Conservation (phyloP, 305 asterid genomes). For the Fraxinus sp. region DNA sequence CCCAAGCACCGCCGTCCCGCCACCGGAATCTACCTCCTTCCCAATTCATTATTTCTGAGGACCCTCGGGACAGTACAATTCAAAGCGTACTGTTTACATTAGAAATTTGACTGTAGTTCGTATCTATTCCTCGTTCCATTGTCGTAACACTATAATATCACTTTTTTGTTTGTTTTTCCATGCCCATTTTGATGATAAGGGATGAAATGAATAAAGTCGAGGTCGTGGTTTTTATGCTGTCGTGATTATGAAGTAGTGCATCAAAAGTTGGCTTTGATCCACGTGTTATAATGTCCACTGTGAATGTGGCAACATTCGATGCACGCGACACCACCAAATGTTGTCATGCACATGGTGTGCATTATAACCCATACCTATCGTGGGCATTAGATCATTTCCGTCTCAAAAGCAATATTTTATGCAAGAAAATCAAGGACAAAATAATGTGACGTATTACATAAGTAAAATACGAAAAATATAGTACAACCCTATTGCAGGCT, state of each 20-base stretch:
- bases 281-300: background rate
- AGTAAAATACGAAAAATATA: background rate
- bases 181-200: background rate
- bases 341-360: background rate
- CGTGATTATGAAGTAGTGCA: background rate
- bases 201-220: background rate
- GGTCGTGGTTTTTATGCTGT: background rate
- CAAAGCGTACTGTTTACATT: background rate
- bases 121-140: background rate
- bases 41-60: background rate
- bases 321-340: background rate
- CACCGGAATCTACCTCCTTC: slow-evolving; percentile 14
- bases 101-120: background rate
- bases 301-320: background rate
- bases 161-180: background rate
- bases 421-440: background rate
- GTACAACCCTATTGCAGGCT: background rate
- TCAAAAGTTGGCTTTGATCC: background rate
- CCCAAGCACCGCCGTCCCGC: slow-evolving; percentile 20
- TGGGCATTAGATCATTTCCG: background rate
- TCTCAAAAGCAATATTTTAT: background rate
- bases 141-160: background rate
- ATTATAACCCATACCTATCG: background rate
- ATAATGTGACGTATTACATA: background rate
- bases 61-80: background rate